Conservation (phyloP, 495 filamentous ascomycete species). For the Filosporella fistucella region DNA sequence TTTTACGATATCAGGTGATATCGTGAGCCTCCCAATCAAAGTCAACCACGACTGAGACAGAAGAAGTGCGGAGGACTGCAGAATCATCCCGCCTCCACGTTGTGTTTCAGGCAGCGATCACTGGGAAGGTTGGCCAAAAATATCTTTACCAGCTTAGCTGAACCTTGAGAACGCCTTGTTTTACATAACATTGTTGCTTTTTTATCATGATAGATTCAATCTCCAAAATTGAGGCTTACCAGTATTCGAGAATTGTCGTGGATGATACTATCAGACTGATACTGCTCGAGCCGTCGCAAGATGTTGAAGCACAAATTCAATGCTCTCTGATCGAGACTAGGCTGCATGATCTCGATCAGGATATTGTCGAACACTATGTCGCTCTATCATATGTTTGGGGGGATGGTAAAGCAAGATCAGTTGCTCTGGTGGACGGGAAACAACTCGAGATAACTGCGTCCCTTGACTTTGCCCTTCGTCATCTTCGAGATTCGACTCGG, state of each 20-base stretch:
- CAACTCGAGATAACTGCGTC: neutral
- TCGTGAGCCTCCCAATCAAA: constrained; percentile 3
- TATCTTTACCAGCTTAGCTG: too few species aligned
- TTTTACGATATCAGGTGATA: constrained; percentile 8
- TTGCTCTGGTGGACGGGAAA: constrained; percentile 6
- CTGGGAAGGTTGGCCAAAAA: too few species aligned
- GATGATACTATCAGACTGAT: neutral
- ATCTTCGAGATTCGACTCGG: neutral
- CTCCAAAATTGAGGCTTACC: neutral
- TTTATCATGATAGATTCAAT: neutral
- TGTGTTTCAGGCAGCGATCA: too few species aligned
- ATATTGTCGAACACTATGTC: constrained; percentile 22
- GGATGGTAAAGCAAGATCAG: neutral
- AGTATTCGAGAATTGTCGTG: neutral
- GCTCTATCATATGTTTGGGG: constrained; percentile 31
- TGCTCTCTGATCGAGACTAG: neutral
- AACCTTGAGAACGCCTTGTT: too few species aligned
- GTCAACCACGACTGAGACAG: constrained; percentile 1
- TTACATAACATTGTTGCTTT: too few species aligned
- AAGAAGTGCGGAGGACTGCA: neutral
- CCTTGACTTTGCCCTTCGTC: constrained; percentile 8
- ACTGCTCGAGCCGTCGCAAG: neutral
- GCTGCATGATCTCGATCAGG: constrained; percentile 1
- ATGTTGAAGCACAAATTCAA: neutral
- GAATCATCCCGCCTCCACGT: too few species aligned